Evolutionary conservation across 139 green algal species (phyloP), one percentile per base, ranked within the genome.

Genomic region (Haematococcus sp.): DNA sequence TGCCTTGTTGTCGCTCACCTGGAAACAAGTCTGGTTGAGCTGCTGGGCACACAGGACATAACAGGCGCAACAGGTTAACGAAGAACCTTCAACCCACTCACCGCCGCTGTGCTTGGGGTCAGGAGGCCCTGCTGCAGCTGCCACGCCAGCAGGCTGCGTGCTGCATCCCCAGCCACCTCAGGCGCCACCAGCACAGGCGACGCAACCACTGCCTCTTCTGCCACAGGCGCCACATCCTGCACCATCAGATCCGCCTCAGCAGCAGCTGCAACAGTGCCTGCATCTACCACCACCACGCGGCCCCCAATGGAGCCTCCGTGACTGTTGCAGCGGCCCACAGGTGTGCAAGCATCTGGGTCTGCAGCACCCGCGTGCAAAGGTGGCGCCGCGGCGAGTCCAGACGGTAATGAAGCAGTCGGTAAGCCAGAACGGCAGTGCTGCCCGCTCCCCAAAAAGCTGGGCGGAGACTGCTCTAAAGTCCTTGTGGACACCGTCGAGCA

Each of bases 71-170:
- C 25, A 35, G 22, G 7, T 2, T 3, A 4, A 52, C 9, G 17
- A 28, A 4, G 16, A 28, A 30, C 11, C 31, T 30, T 3, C 4
- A 2, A 49, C 61, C 3, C 33, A 51, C 33, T 27, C 22, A 51
- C 61, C 31, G 67, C 68, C 32, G 20, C 22, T 30, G 70, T 46
- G 1, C 34, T 61, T 5, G 59, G 58, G 35, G 70, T 32, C 25
- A 34, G 23, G 28, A 81, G 34, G 0, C 79, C 79, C 43, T 76
- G 65, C 70, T 79, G 70, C 49, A 68, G 34, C 66, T 85, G 80
- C 80, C 80, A 85, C 0, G 27, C 52, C n/a, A 81, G 27, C 34
- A 85, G 51, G 51, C 70, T 59, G 28, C 59, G 59, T 1, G 68
- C 76, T 0, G 76, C 76, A 1, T 73, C 68, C 34, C 68, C 61